Evolutionary conservation across 2,329 filamentous ascomycete genomes (phyloP).

Genomic region (Incumbomyces delicatus): DNA sequence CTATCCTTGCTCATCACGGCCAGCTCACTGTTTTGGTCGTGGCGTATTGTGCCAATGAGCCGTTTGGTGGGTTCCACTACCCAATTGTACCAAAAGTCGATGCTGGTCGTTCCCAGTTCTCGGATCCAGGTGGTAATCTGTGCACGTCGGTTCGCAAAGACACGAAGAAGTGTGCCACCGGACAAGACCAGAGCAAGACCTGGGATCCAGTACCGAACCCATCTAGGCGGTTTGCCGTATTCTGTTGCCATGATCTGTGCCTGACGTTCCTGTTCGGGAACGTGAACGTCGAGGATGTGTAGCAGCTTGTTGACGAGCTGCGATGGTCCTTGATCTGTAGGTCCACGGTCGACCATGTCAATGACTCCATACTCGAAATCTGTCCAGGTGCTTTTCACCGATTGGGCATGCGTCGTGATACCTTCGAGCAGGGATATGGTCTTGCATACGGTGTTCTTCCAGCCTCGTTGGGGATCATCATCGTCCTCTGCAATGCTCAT

Average conservation of each 20-base stretch:
- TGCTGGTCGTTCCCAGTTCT: slow-evolving; percentile 65
- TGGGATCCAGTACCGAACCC: slow-evolving; percentile 86
- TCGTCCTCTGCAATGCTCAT: slow-evolving; percentile 48
- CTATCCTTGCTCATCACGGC: slow-evolving; percentile 94
- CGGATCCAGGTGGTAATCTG: slow-evolving; percentile 72
- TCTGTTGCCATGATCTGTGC: slow-evolving; percentile 48
- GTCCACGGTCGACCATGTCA: slow-evolving; percentile 48
- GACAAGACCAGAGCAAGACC: slow-evolving; percentile 62
- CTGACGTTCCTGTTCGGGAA: slow-evolving; percentile 56
- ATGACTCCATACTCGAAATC: slow-evolving; percentile 49
- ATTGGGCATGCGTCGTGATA: slow-evolving; percentile 62
- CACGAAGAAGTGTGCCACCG: slow-evolving; percentile 73
- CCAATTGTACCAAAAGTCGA: slow-evolving; percentile 96
- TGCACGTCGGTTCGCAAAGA: slow-evolving; percentile 63
- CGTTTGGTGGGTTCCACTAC: slow-evolving; percentile 75
- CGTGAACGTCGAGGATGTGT: slow-evolving; percentile 55
- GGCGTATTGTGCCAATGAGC: slow-evolving; percentile 81
- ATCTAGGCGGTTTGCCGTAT: slow-evolving; percentile 64
- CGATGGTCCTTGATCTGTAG: slow-evolving; percentile 17
- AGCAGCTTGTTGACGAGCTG: slow-evolving; percentile 28
- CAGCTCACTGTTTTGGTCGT: slow-evolving; percentile 85
- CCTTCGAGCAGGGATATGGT: slow-evolving; percentile 81
- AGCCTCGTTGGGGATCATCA: slow-evolving; percentile 34
- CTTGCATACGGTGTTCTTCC: slow-evolving; percentile 67
- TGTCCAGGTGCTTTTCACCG: slow-evolving; percentile 45